Base-by-base conservation (phyloP, 345 rosid species). In the Populus simonii region DNA sequence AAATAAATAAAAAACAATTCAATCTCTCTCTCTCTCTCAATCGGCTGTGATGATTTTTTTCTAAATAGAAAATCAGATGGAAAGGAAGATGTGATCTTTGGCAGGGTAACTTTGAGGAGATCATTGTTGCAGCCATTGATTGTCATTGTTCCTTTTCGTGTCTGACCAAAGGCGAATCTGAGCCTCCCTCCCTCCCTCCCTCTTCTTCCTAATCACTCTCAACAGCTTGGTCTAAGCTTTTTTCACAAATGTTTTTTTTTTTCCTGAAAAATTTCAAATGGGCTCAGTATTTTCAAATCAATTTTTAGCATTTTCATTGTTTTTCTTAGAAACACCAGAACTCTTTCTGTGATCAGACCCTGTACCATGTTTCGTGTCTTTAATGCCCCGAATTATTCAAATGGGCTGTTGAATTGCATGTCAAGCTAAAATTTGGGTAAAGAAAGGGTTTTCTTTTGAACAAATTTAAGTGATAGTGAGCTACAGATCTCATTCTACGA, bases 121-220 rank as follows among this genome's bases (percentile, higher is more conserved):
- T 47, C 53, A 47, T 15, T 47, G 53, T 47, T 15, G 53, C 53
- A 47, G 53, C 53, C 53, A 47, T 47, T 15, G 53, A 16, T 47
- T 47, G 17, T 3, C 5, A 47, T 18, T 0, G 9, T 69, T 39
- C 53, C 53, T 5, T 69, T 69, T 43, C 18, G 7, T 71, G 74
- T 71, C 74, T 71, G 74, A 71, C 18, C 49, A 17, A 70, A 71
- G 62, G 74, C 62, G 51, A 63, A 74, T 39, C 76, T 61, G 76
- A 74, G 68, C 76, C 76, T 73, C 22, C 39, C 8, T 22, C 16
- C 39, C 8, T 22, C 16, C 39, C 15, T 22, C 8, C 51, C 59
- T 17, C 55, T 33, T 33, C 20, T 20, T 47, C 53, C 6, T 47
- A 47, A 33, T 33, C 74, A 53, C 13, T n/a, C 1, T 69, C 33